Evolutionary conservation across 768 basidiomycete species (phyloP).

Genomic region (Crucibulum laeve): DNA sequence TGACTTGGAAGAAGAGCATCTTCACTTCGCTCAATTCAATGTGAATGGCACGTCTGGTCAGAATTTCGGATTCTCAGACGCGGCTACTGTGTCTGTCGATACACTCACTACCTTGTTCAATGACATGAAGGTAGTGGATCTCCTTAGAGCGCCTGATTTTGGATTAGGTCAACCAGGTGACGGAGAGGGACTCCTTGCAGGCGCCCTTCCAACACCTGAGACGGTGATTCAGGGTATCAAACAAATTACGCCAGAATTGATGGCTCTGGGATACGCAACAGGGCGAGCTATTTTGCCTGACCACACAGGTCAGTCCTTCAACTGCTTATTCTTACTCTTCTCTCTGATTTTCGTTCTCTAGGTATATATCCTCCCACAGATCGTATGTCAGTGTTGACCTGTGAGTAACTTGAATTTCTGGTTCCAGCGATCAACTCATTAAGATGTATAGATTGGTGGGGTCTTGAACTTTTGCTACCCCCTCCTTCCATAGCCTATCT

Average conservation of each 20-base stretch:
- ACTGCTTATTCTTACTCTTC: neutral
- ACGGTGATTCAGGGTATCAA: slow-evolving; percentile 65
- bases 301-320: slow-evolving; percentile 48
- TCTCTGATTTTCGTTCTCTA: slow-evolving; percentile 12
- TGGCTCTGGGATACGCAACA: slow-evolving; percentile 76
- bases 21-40: slow-evolving; percentile 51
- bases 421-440: slow-evolving; percentile 3
- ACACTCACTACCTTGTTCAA: slow-evolving; percentile 45
- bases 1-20: slow-evolving; percentile 57
- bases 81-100: slow-evolving; percentile 46
- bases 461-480: slow-evolving; percentile 74
- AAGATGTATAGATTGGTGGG: slow-evolving; percentile 77
- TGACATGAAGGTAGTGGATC: slow-evolving; percentile 58
- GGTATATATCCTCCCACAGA: slow-evolving; percentile 71
- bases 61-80: slow-evolving; percentile 23
- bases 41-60: neutral
- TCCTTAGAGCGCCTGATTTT: slow-evolving; percentile 57
- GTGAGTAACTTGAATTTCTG: slow-evolving; percentile 34
- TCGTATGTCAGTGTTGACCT: slow-evolving; percentile 74
- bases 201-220: slow-evolving; percentile 72
- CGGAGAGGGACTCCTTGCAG: slow-evolving; percentile 62
- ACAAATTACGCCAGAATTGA: slow-evolving; percentile 70
- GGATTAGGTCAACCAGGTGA: slow-evolving; percentile 76
- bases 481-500: slow-evolving; percentile 63
- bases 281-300: slow-evolving; percentile 61